phyloP scores from a whole-genome alignment of 805 yeast species.

The Brettanomyces anomalus region DNA sequence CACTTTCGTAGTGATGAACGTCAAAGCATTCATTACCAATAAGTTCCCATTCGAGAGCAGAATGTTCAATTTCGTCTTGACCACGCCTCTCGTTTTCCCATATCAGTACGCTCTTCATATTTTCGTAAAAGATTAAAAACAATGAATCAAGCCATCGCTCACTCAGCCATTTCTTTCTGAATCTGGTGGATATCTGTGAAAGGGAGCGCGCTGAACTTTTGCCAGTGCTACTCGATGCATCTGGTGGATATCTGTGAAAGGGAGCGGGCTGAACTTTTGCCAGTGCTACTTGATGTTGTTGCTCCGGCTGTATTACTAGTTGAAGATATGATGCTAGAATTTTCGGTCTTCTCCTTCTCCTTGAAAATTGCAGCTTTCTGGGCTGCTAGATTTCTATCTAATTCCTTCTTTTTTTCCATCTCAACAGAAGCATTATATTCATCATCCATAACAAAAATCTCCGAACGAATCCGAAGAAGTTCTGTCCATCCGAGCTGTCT shows the following conservation, averaged over 20 bases:
- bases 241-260: conserved; percentile 13
- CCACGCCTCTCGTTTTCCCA: conserved; percentile 24
- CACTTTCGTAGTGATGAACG: conserved; percentile 38
- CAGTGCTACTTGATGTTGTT: background rate
- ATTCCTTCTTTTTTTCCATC: conserved; percentile 9
- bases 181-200: conserved; percentile 17
- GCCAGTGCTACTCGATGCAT: background rate
- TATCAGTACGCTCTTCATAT: conserved; percentile 71
- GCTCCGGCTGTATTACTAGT: background rate
- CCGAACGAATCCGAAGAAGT: conserved; percentile 53
- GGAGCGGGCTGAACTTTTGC: conserved; percentile 4
- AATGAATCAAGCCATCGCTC: conserved; percentile 68
- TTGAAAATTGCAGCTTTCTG: background rate
- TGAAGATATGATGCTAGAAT: background rate
- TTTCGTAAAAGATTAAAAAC: conserved; percentile 60
- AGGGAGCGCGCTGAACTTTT: conserved; percentile 7
- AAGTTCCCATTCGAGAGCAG: conserved; percentile 69
- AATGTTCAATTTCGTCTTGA: conserved; percentile 30
- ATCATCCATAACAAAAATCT: conserved; percentile 73
- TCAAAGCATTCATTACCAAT: conserved; percentile 48
- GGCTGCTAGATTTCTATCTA: conserved; percentile 9
- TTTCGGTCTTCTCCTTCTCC: too few relatives aligned
- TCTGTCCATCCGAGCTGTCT: conserved; percentile 78
- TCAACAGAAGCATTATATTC: conserved; percentile 36
- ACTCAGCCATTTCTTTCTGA: conserved; percentile 45